Base-by-base conservation (phyloP, 1,284 basidiomycete species). In the Cutaneotrichosporon cavernicola region DNA sequence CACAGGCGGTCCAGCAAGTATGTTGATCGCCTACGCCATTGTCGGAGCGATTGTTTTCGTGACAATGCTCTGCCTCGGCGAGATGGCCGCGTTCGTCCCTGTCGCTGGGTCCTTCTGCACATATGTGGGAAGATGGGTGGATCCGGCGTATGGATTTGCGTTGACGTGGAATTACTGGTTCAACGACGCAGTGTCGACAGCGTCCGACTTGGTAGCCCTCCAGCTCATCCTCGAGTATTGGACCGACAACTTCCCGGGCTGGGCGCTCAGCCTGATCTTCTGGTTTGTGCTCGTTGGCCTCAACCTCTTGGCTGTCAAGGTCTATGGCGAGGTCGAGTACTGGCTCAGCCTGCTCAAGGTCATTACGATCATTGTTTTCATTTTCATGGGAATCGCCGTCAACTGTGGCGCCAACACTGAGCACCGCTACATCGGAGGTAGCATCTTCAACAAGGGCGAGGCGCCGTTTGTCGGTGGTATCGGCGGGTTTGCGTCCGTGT, bases 171-270 rank as follows among this genome's bases (percentile, higher is more conserved):
- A 90, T 73, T 91, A 90, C 75, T 53, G 50, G 59, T 46, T 53
- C 22, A 53, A 53, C n/a, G 38, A 53, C 26, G 72, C 79, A 26
- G 81, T 83, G 65, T 79, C 90, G 61, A 82, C 92, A 14, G 90
- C 91, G 2, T 88, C 89, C 5, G 91, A 93, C 72, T 80, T 93
- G 11, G 87, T 87, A 63, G 90, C 90, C 21, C 86, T 89, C 0
- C 85, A 90, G 6, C 85, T 92, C n/a, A 80, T 93, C n/a, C 87
- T 92, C 69, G 84, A 88, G 55, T 89, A 86, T 73, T 92, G 90
- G 90, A 73, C 75, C 73, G 70, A 76, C 4, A 90, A 85, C 73
- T 86, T 87, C 66, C 87, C 87, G 10, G 86, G 83, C 47, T 67
- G 90, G 90, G 65, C 65, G 6, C 58, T 66, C 4, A 88, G 93